Conservation (phyloP, 2,329 filamentous ascomycete species). For the Nemania sp. region DNA sequence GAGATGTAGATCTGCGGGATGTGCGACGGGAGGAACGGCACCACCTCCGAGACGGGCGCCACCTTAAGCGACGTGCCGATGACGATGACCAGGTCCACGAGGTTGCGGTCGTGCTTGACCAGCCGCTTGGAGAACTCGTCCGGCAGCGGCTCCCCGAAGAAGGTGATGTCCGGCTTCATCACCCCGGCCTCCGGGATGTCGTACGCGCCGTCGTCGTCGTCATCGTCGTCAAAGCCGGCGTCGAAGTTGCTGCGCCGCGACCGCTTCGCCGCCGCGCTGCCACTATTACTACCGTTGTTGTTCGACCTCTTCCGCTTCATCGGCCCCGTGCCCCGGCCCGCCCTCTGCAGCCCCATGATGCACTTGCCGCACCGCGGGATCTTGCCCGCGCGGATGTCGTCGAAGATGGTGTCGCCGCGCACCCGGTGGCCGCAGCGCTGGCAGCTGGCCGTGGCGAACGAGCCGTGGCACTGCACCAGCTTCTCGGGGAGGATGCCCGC, state of each 20-base stretch:
- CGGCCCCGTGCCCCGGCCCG: slow-evolving; percentile 57
- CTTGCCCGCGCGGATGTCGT: slow-evolving; percentile 78
- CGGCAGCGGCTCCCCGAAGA: slow-evolving; percentile 93
- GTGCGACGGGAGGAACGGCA: slow-evolving; percentile 79
- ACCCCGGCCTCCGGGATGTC: slow-evolving; percentile 78
- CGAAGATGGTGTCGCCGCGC: slow-evolving; percentile 80
- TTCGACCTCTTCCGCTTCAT: slow-evolving; percentile 67
- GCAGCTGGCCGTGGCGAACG: slow-evolving; percentile 92
- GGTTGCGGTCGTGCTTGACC: slow-evolving; percentile 81
- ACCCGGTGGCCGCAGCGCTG: slow-evolving; percentile 82
- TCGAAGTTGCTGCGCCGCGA: slow-evolving; percentile 53
- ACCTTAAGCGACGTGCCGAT: slow-evolving; percentile 98
- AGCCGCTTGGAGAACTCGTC: slow-evolving; percentile 84
- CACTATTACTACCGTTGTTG: no score
- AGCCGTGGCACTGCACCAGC: slow-evolving; percentile 95
- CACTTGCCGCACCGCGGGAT: slow-evolving; percentile 85
- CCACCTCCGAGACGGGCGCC: slow-evolving; percentile 92
- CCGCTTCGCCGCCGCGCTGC: slow-evolving; percentile 48
- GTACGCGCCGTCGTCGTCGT: slow-evolving; percentile 66
- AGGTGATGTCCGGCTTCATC: slow-evolving; percentile 98
- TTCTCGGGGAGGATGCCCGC: slow-evolving; percentile 85
- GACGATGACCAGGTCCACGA: slow-evolving; percentile 90
- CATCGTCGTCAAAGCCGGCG: slow-evolving; percentile 62
- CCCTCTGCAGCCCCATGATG: slow-evolving; percentile 66
- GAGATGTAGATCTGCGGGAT: slow-evolving; percentile 94